Percentiles rank a stretch among this genome's conserved stretches.
These are phyloP conservation scores for Meira miltonrushii DNA, from an alignment of 1,284 basidiomycete species.

Conservation along the genomic window DNA sequence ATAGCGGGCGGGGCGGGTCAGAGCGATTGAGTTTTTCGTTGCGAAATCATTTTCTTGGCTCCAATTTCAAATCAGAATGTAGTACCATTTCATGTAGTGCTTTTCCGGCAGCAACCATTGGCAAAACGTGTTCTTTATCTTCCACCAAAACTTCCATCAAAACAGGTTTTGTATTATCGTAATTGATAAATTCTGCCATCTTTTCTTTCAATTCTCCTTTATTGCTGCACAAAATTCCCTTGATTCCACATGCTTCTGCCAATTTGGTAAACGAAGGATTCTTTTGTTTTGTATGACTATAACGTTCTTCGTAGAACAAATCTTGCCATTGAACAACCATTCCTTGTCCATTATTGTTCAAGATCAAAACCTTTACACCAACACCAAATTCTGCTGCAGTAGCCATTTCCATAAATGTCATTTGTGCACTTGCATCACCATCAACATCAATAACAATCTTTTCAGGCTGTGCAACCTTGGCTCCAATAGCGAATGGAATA, in stretches of 20 bases:
- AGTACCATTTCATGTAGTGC: conserved; percentile 71
- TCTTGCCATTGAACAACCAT: conserved; percentile 99
- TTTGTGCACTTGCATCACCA: conserved; percentile 89
- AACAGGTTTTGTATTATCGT: conserved; percentile 77
- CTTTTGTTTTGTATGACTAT: conserved; percentile 87
- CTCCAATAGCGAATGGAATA: conserved; percentile 86
- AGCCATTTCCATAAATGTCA: conserved; percentile 98
- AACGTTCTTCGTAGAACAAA: conserved; percentile 88
- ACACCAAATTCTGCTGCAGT: conserved; percentile 87
- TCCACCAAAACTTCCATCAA: conserved; percentile 85
- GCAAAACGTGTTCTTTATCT: conserved; percentile 87
- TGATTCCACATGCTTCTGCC: conserved; percentile 82
- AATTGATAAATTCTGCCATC: conserved; percentile 99
- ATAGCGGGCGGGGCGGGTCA: no score
- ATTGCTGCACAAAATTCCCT: conserved; percentile 72
- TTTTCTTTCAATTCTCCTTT: conserved; percentile 76
- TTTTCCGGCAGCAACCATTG: conserved; percentile 84
- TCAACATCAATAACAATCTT: conserved; percentile 95
- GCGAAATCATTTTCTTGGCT: not conserved
- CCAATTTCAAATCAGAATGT: conserved; percentile 13
- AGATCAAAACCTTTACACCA: conserved; percentile 72
- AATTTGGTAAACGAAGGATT: conserved; percentile 91
- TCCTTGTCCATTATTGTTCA: conserved; percentile 58
- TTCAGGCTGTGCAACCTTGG: conserved; percentile 88
- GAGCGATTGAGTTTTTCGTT: no score